A percentile compares a stretch with the other conserved stretches of the same genome.
These are phyloP conservation scores for Fusarium guadeloupense DNA, from an alignment of 2,329 filamentous ascomycete species.

Conservation along the genomic window DNA sequence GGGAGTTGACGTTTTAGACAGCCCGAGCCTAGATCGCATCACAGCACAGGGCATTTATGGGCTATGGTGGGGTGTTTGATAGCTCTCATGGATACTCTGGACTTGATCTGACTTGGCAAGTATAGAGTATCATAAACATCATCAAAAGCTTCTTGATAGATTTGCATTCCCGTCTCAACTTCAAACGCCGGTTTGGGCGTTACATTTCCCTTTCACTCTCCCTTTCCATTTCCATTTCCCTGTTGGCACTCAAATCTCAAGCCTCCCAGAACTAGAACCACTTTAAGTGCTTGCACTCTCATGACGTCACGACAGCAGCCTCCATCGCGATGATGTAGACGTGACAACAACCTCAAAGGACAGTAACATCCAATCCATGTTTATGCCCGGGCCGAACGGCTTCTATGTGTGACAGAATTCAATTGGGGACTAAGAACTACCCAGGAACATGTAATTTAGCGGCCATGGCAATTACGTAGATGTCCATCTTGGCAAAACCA, in stretches of 20 bases:
- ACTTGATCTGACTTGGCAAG: too few relatives aligned
- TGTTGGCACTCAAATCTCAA: background rate
- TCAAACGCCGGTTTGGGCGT: background rate
- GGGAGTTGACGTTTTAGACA: background rate
- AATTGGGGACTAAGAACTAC: conserved; percentile 2
- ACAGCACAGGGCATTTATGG: conserved; percentile 11
- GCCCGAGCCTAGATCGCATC: background rate
- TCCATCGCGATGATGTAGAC: conserved; percentile 38
- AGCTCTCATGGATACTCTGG: too few relatives aligned
- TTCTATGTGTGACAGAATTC: conserved; percentile 23
- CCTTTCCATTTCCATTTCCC: background rate
- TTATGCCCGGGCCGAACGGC: conserved; percentile 4
- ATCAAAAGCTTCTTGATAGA: background rate
- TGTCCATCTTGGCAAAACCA: conserved; percentile 22
- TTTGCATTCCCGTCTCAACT: background rate
- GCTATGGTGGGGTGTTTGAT: background rate
- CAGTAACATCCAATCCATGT: background rate
- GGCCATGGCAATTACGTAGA: conserved; percentile 31
- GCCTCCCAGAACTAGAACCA: background rate
- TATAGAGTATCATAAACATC: background rate
- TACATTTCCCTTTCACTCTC: background rate
- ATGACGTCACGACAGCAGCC: conserved; percentile 41
- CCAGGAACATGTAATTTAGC: conserved; percentile 3
- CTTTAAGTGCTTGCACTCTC: conserved; percentile 8
- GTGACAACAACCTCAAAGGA: conserved; percentile 25